phyloP scores from a whole-genome alignment of 2,329 filamentous ascomycete species.

The Aurifilum marmelostoma region DNA sequence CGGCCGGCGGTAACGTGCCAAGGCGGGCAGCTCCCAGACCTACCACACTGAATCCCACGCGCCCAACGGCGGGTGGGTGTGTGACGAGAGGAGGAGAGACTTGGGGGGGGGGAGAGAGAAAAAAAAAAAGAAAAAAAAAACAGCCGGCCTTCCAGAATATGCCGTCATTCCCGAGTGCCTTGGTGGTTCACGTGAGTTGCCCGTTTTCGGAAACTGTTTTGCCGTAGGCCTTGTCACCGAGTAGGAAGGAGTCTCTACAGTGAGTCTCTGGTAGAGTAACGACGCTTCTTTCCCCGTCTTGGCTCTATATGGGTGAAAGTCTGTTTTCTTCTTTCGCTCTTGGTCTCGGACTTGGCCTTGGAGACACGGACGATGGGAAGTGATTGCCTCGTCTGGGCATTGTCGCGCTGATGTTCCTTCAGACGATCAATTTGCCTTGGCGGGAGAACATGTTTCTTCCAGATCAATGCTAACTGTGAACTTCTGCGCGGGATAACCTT shows the following conservation, averaged over 20 bases:
- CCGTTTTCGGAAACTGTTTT: background rate
- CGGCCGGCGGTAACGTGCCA: background rate
- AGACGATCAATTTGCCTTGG: background rate
- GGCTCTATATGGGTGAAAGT: background rate
- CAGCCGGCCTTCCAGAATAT: background rate
- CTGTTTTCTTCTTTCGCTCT: background rate
- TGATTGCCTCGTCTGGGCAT: background rate
- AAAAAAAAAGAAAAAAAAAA: no score
- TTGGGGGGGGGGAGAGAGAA: background rate
- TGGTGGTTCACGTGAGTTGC: background rate
- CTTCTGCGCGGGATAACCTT: no score
- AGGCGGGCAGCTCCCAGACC: background rate
- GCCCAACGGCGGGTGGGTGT: background rate
- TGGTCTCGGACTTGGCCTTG: background rate
- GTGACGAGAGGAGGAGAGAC: constrained; percentile 1
- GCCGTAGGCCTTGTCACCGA: background rate
- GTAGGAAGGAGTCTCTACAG: background rate
- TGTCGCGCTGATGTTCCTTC: background rate
- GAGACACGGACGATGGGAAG: background rate
- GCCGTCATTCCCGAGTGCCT: background rate
- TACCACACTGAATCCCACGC: background rate
- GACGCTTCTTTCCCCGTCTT: background rate
- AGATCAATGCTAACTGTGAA: background rate
- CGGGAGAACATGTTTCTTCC: constrained; percentile 2
- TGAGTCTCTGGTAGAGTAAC: background rate